Conservation (phyloP, 495 filamentous ascomycete genomes). For the Aspergillus saccharolyticus region DNA sequence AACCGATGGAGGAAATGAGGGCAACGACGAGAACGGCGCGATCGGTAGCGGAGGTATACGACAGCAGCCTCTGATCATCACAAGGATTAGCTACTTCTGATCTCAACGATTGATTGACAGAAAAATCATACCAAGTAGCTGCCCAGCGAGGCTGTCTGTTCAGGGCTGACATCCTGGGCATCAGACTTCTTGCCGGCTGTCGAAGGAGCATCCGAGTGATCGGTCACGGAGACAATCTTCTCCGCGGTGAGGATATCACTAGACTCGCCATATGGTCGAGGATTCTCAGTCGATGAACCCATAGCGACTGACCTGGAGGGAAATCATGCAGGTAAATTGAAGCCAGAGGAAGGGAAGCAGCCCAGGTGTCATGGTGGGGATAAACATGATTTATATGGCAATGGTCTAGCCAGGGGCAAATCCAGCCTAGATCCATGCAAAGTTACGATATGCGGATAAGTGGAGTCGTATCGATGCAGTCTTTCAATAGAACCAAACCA, state of each 20-base stretch:
- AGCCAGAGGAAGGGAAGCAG: too few species aligned
- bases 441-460: too few species aligned
- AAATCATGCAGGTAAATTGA: background rate
- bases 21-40: conserved; percentile 3
- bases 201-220: background rate
- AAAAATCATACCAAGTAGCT: conserved; percentile 14
- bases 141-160: conserved; percentile 6
- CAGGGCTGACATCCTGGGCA: conserved; percentile 23
- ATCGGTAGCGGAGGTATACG: conserved; percentile 2
- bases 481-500: too few species aligned
- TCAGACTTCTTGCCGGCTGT: background rate
- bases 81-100: background rate
- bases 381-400: background rate
- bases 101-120: too few species aligned
- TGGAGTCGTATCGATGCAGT: too few species aligned
- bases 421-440: background rate
- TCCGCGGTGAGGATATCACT: background rate
- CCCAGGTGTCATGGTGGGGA: too few species aligned
- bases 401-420: background rate
- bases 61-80: conserved; percentile 6
- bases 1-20: conserved; percentile 56
- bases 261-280: background rate
- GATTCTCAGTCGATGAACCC: background rate
- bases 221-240: background rate
- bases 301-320: background rate